These are phyloP conservation scores for Adansonia rubrostipa DNA, from an alignment of 441 rosid genomes.

Conservation along the genomic window DNA sequence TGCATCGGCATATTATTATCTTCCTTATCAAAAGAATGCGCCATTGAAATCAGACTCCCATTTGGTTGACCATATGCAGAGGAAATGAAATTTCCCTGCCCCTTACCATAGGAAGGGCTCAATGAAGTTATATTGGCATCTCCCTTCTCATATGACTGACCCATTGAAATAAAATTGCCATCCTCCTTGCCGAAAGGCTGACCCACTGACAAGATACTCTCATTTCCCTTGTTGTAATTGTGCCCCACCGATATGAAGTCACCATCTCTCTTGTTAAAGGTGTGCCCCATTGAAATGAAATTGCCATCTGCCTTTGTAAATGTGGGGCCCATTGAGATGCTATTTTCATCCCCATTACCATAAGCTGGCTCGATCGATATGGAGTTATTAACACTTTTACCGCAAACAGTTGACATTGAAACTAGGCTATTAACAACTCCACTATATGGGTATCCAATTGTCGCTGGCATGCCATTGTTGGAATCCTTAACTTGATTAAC, in stretches of 20 bases:
- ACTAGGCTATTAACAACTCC: constrained; percentile 33
- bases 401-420: constrained; percentile 33
- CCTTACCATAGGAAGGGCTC: constrained; percentile 42
- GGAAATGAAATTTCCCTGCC: constrained; percentile 38
- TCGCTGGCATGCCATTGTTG: constrained; percentile 32
- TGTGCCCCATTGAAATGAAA: constrained; percentile 39
- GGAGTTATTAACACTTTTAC: constrained; percentile 32
- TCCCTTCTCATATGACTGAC: constrained; percentile 43
- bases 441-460: constrained; percentile 35
- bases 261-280: constrained; percentile 39
- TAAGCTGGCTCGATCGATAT: constrained; percentile 39
- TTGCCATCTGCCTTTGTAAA: constrained; percentile 34
- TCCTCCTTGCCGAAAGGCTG: constrained; percentile 46
- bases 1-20: constrained; percentile 35
- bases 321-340: constrained; percentile 35
- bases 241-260: constrained; percentile 40
- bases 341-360: constrained; percentile 33
- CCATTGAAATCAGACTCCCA: constrained; percentile 45
- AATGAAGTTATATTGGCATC: constrained; percentile 39
- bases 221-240: constrained; percentile 43
- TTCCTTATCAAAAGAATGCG: constrained; percentile 40
- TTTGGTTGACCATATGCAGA: constrained; percentile 36
- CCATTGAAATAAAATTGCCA: constrained; percentile 42
- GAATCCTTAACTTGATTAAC: constrained; percentile 46
- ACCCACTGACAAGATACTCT: constrained; percentile 42